Evolutionary conservation across 371 early-diverging fungal species (phyloP), one percentile per base, ranked within the genome.

Genomic region (Apophysomyces variabilis): DNA sequence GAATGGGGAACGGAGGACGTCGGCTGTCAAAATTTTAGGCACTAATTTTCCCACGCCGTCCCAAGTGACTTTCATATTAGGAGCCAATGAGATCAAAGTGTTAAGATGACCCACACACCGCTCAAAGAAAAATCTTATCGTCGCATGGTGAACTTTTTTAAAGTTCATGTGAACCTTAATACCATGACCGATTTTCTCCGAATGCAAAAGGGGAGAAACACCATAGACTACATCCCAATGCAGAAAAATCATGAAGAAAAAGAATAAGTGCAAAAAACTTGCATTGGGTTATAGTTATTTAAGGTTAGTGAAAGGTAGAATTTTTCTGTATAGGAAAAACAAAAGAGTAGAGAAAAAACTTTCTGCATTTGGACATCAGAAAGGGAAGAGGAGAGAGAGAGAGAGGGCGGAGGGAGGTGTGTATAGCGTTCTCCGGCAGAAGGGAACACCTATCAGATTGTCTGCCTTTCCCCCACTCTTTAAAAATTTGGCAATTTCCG

Each of bases 11-110:
- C 21, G 54, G 54, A 50, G 54, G 54, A 50, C 21, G 54, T 50
- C 54, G 54, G 54, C 54, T 50, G 54, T 50, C 54, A 50, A 50
- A 50, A 50, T 50, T 50, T 50, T 26, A 45, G 21, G 54, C 54
- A 50, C 54, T 21, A 18, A 18, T 50, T 50, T 50, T 50, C 54
- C 54, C 54, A 50, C 54, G 54, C 54, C 54, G 54, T 50, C 21
- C 54, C 54, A 50, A 50, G 54, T 50, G 54, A 50, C 54, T 18
- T 50, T 50, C 54, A 50, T n/a, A 21, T 50, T n/a, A 18, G 8
- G 54, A 50, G 54, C 54, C 54, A 50, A 50, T 50, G 7, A 50
- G 7, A 50, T 7, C 8, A 9, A 4, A 26, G n/a, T 16, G 3
- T 50, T 0, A 50, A 50, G 21, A 50, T 50, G 54, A 50, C 54